Conservation (phyloP, 108 stramenopile species). For the Conticribra guillardii region DNA sequence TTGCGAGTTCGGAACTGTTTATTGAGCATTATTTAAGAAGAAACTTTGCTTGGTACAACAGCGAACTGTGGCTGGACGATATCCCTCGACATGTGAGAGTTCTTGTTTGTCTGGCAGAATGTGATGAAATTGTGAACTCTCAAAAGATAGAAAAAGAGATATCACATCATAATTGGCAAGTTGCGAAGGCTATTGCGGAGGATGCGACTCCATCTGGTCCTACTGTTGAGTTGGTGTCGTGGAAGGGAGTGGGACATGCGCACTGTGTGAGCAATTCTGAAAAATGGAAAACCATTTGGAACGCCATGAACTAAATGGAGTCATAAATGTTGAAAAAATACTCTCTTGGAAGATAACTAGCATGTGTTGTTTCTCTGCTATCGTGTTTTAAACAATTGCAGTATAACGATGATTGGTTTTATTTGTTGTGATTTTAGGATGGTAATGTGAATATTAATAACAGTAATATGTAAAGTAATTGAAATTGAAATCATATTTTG, state of each 20-base stretch:
- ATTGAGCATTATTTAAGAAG: constrained; percentile 82
- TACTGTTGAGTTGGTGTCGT: constrained; percentile 30
- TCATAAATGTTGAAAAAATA: neutral
- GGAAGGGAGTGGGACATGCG: constrained; percentile 54
- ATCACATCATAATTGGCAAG: constrained; percentile 14
- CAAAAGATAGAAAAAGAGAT: constrained; percentile 63
- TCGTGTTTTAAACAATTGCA: no score
- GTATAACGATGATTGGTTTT: no score
- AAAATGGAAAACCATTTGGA: constrained; percentile 41
- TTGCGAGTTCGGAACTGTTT: constrained; percentile 75
- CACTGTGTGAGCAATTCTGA: constrained; percentile 39
- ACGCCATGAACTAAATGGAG: constrained; percentile 22
- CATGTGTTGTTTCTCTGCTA: no score
- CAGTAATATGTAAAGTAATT: no score
- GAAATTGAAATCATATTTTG: no score
- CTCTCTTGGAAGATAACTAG: no score
- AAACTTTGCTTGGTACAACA: constrained; percentile 91
- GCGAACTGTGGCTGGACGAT: constrained; percentile 87
- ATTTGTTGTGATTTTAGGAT: no score
- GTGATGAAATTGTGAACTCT: constrained; percentile 79
- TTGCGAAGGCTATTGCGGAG: neutral
- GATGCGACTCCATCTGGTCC: neutral
- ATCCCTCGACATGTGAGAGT: constrained; percentile 55
- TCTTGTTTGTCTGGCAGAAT: constrained; percentile 64
- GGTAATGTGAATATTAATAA: no score